Conservation (phyloP, 2,329 filamentous ascomycete species). For the Paracoccidioides brasiliensis region DNA sequence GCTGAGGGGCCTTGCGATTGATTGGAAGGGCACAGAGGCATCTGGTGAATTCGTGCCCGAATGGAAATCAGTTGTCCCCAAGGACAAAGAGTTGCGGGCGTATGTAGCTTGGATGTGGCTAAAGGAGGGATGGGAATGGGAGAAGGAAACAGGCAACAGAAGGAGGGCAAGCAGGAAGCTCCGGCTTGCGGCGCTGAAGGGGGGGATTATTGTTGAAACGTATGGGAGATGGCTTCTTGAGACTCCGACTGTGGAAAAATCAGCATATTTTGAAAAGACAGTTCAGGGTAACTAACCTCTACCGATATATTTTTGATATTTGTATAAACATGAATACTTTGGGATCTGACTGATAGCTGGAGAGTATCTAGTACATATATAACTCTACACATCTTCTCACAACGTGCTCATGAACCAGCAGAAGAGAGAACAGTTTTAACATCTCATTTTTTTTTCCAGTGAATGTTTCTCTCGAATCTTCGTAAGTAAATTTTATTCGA, state of each 20-base stretch:
- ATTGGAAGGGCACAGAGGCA: conserved; percentile 50
- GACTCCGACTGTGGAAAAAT: conserved; percentile 19
- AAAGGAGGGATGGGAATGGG: conserved; percentile 71
- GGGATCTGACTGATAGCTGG: not conserved
- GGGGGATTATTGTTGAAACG: conserved; percentile 31
- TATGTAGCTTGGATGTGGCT: conserved; percentile 89
- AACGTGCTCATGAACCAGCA: too few species aligned
- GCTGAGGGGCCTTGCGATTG: conserved; percentile 50
- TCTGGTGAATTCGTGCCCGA: conserved; percentile 56
- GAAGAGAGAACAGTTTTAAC: too few species aligned
- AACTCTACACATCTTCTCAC: too few species aligned
- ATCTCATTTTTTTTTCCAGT: too few species aligned
- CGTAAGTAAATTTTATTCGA: too few species aligned
- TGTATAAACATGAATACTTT: not conserved
- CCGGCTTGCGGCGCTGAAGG: conserved; percentile 25
- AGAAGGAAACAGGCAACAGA: conserved; percentile 51
- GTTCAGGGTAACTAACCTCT: not conserved
- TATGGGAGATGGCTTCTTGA: conserved; percentile 28
- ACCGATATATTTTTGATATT: not conserved
- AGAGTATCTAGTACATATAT: not conserved
- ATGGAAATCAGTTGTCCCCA: conserved; percentile 74
- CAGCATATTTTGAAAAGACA: not conserved
- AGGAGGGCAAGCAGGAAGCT: conserved; percentile 28
- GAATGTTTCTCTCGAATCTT: too few species aligned
- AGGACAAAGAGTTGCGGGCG: conserved; percentile 79